Evolutionary conservation across 2,329 filamentous ascomycete species (phyloP), one percentile per base, ranked within the genome.

Genomic region (Metarhizium brunneum): DNA sequence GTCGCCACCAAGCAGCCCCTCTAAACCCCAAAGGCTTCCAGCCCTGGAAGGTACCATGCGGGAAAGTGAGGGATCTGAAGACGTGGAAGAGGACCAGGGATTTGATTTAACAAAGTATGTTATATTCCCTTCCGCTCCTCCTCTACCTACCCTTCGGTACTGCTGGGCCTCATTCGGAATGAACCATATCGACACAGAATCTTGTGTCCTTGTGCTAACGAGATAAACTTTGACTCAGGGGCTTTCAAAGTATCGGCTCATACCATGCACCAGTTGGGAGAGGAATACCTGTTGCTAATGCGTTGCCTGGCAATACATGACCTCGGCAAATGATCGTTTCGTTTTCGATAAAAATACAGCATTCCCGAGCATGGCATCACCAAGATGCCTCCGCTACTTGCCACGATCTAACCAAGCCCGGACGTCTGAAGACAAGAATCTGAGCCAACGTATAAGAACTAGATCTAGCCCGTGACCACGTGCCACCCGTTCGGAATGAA

Each of bases 231-330:
- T 42, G 47, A n/a, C 30, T 4, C 30, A 83, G 81, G 71, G 83
- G 83, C 0, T 86, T 86, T 61, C 83, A 85, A 65, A 85, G 79
- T 59, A 86, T 86, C 53, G 80, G 81, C 35, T 77, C 81, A 1
- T 86, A 82, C 58, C 83, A 86, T 60, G 79, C 81, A 43, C 77
- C 77, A 1, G 74, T 78, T 10, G 71, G 74, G n/a, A 69, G 72
- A 47, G 76, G 76, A 3, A 66, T 76, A 45, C 67, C 75, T 35
- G 71, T 78, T 54, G 69, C 71, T 20, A 72, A 68, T 32, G 71
- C 74, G 6, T 64, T 75, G 56, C 70, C 72, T 52, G 67, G 69
- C 14, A 71, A 66, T 35, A 65, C 59, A 38, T 68, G 54, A 65
- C 25, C 10, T 16, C 13, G 25, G 20, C 45, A 30, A n/a, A 48